Conservation (phyloP, 2,329 filamentous ascomycete species). For the Cercospora sp. region DNA sequence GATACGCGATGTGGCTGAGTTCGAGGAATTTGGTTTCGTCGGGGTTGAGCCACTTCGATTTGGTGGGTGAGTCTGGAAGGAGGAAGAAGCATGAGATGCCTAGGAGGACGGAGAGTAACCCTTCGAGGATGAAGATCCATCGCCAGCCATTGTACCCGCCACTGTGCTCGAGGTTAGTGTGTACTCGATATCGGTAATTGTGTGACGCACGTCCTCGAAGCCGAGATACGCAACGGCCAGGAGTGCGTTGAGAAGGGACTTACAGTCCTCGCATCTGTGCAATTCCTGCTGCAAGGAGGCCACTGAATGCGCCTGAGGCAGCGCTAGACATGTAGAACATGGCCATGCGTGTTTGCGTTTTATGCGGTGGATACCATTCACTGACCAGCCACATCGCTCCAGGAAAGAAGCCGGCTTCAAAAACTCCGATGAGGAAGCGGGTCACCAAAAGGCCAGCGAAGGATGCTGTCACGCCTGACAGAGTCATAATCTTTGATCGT, state of each 20-base stretch:
- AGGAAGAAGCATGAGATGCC: constrained; percentile 55
- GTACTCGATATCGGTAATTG: too few species aligned
- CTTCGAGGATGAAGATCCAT: constrained; percentile 52
- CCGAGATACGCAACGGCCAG: too few species aligned
- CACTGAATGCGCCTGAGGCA: constrained; percentile 30
- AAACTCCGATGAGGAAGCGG: constrained; percentile 75
- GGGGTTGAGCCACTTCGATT: constrained; percentile 62
- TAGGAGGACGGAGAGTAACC: constrained; percentile 57
- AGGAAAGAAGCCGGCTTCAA: constrained; percentile 66
- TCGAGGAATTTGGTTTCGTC: constrained; percentile 65
- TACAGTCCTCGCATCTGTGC: constrained; percentile 42
- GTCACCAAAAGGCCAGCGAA: constrained; percentile 70
- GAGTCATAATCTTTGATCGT: constrained; percentile 19
- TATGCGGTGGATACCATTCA: constrained; percentile 30
- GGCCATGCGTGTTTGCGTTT: constrained; percentile 27
- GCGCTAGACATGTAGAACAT: constrained; percentile 28
- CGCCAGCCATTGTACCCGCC: constrained; percentile 45
- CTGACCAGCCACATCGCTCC: constrained; percentile 37
- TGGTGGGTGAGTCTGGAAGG: constrained; percentile 53
- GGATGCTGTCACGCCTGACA: constrained; percentile 67
- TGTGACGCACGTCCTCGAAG: not conserved
- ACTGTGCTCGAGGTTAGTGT: not conserved
- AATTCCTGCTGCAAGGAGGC: constrained; percentile 30
- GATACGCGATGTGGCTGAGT: constrained; percentile 62
- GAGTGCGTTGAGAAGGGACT: not conserved